Evolutionary conservation across 495 filamentous ascomycete genomes (phyloP), one percentile per base, ranked within the genome.

Genomic region (Trichoderma erinaceum): DNA sequence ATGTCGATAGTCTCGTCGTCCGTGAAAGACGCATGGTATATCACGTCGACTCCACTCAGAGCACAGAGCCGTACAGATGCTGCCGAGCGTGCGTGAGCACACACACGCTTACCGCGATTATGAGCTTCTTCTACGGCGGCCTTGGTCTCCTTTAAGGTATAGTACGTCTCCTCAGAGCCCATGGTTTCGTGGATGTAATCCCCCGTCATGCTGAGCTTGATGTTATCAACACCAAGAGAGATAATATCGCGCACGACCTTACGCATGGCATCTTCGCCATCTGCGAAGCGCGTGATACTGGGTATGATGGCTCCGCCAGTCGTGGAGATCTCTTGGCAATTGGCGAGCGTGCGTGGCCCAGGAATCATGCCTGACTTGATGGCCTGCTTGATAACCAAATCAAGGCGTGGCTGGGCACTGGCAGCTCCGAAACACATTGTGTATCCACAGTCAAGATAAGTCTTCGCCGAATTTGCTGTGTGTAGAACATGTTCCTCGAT

Each of bases 351-450:
- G 6, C 82, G 75, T 7, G 82, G 83, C 3, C 83, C 83, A 1
- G 80, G 81, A n/a, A 87, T 81, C 67, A 81, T 73, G 0, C 85
- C 85, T 0, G 74, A 74, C 52, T 85, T 83, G 68, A 87, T 87
- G 1, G 84, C 83, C 68, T 86, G 80, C 41, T 83, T 75, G 38
- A 87, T 79, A 18, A 83, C 82, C 41, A 79, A 68, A 67, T 84
- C 82, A 0, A 85, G 73, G 13, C 82, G 76, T 29, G 78, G 74
- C 68, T 84, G 82, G 0, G 83, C 83, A 1, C 81, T 80, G 8
- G 83, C 83, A 0, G 82, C 82, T 6, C 82, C 82, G 68, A 78
- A 84, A 71, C 80, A 84, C 80, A 83, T 83, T 18, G 81, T 78
- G 63, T 77, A 79, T 1, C 81, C 82, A 7, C 75, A 79, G 68